Percentiles rank a stretch among this genome's conserved stretches.
Evolutionary conservation across 192 early-diverging fungal species (phyloP).

Genomic region (Coemansia sp.): DNA sequence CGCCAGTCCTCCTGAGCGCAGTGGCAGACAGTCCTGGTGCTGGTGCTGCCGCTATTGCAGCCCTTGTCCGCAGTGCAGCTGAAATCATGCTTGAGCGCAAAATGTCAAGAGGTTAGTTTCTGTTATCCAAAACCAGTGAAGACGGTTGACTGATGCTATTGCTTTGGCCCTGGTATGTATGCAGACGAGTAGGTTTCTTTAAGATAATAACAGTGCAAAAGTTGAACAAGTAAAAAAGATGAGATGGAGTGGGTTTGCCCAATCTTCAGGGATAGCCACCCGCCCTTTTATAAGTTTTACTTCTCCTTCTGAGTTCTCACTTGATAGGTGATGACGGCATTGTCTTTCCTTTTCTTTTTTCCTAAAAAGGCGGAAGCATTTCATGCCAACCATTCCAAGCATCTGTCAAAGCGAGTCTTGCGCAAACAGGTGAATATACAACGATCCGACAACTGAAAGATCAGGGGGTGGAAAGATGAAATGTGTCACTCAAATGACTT

Average conservation of each 20-base stretch:
- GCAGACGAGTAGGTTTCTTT: not conserved
- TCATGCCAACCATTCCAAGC: not conserved
- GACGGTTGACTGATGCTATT: not conserved
- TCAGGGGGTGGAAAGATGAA: no score
- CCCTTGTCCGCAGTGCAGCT: constrained; percentile 12
- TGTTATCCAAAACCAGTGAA: no score
- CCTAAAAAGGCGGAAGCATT: not conserved
- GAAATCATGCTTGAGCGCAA: constrained; percentile 8
- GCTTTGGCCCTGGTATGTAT: not conserved
- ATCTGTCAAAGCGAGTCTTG: not conserved
- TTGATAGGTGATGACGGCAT: not conserved
- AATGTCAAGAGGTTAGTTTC: not conserved
- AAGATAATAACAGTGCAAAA: not conserved
- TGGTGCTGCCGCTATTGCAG: no score
- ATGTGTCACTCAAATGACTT: no score
- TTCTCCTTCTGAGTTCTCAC: not conserved
- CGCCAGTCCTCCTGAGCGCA: not conserved
- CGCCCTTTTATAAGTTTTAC: not conserved
- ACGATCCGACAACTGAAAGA: no score
- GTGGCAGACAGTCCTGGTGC: not conserved
- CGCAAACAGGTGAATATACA: no score
- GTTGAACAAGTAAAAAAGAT: not conserved
- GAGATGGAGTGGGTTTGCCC: not conserved
- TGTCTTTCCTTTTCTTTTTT: not conserved
- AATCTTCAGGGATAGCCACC: not conserved